These are phyloP conservation scores for Pseudogymnoascus sp. DNA, from an alignment of 2,329 filamentous ascomycete genomes.

Conservation along the genomic window DNA sequence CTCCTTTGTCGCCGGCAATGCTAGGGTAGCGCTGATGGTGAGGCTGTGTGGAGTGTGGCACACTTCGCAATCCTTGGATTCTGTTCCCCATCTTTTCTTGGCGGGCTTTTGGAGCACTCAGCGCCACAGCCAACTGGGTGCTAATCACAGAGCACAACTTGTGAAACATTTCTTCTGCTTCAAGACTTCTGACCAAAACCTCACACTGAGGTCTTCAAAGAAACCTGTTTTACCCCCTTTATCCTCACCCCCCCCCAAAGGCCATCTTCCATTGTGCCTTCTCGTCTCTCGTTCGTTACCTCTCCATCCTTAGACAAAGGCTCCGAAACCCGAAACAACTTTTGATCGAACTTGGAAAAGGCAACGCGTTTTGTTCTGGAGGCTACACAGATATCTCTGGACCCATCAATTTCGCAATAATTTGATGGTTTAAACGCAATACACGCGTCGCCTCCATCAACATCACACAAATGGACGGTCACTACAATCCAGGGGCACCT, in stretches of 20 bases:
- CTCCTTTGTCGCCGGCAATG: constrained; percentile 5
- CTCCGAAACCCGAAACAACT: not conserved
- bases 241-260: not conserved
- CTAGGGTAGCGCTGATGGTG: constrained; percentile 2
- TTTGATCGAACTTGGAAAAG: not conserved
- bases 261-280: not conserved
- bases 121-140: not conserved
- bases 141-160: constrained; percentile 7
- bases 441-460: constrained; percentile 5
- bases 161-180: constrained; percentile 9
- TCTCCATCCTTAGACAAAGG: not conserved
- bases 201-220: constrained; percentile 1
- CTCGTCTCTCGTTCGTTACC: not conserved
- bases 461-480: constrained; percentile 3
- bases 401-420: not conserved
- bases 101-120: constrained; percentile 2
- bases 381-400: constrained; percentile 5
- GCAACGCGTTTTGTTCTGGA: not conserved
- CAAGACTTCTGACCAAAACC: constrained; percentile 2
- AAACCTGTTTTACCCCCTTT: not conserved
- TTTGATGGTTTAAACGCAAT: constrained; percentile 6
- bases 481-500: not conserved
- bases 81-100: constrained; percentile 5
- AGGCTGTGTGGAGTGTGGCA: constrained; percentile 7
- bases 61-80: not conserved